phyloP scores from a whole-genome alignment of 225 moss, liverwort and hornwort species.

The Pleurozium schreberi region DNA sequence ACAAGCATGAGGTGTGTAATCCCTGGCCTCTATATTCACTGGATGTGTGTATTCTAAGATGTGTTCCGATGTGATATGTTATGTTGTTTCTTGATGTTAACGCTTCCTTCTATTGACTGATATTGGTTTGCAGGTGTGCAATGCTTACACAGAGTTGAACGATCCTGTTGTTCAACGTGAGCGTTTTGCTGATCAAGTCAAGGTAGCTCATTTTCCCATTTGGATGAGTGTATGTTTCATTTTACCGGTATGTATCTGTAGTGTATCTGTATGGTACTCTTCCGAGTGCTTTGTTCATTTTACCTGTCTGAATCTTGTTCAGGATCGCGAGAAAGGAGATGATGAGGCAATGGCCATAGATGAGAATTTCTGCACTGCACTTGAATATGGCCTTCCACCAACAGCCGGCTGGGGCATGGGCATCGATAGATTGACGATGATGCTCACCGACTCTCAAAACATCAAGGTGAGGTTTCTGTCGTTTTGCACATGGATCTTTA shows the following conservation, averaged over 20 bases:
- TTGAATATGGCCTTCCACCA: slow-evolving; percentile 87
- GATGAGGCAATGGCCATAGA: slow-evolving; percentile 96
- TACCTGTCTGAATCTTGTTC: neutral
- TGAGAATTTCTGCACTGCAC: slow-evolving; percentile 73
- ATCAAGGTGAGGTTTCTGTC: slow-evolving; percentile 47
- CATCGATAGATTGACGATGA: slow-evolving; percentile 81
- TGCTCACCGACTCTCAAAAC: slow-evolving; percentile 78
- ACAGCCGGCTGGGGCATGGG: slow-evolving; percentile 97
- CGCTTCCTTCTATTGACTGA: neutral
- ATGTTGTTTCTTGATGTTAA: neutral
- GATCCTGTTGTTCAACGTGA: slow-evolving; percentile 89
- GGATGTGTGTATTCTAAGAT: neutral
- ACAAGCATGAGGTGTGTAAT: slow-evolving; percentile 72
- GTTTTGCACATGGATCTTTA: neutral
- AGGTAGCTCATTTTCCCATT: slow-evolving; percentile 17
- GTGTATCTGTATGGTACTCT: neutral
- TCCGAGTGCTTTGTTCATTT: neutral
- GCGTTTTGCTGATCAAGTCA: slow-evolving; percentile 83
- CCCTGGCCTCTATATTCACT: neutral
- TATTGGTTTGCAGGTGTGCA: slow-evolving; percentile 53
- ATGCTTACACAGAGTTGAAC: slow-evolving; percentile 95
- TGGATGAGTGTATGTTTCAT: neutral
- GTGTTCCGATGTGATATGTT: neutral
- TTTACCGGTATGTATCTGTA: neutral
- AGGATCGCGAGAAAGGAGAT: slow-evolving; percentile 85